phyloP scores from a whole-genome alignment of 73 alveolate species.

The Symbiodinium natans region DNA sequence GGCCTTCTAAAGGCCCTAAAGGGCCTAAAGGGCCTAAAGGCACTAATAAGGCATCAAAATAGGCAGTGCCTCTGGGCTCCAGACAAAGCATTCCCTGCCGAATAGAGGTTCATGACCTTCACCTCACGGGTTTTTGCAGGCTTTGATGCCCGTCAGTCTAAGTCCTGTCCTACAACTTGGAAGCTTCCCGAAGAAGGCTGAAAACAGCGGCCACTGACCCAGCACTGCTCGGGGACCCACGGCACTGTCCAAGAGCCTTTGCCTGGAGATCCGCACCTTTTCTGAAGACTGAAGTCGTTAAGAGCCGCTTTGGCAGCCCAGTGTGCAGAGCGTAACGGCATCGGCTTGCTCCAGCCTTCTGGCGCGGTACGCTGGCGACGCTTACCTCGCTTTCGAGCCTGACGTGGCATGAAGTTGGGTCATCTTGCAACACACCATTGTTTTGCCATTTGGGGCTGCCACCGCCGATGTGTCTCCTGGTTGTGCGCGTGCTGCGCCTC shows the following conservation, averaged over 20 bases:
- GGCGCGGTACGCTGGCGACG: slow-evolving; percentile 88
- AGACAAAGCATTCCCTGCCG: slow-evolving; percentile 46
- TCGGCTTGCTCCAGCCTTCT: too few species aligned
- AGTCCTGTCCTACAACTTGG: too few species aligned
- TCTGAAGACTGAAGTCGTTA: too few species aligned
- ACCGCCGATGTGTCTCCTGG: slow-evolving; percentile 89
- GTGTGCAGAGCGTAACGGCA: too few species aligned
- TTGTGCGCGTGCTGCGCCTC: slow-evolving; percentile 93
- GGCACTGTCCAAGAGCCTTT: slow-evolving; percentile 83
- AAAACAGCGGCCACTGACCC: too few species aligned
- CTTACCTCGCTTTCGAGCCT: slow-evolving; percentile 90
- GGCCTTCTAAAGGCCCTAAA: too few species aligned
- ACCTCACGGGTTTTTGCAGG: too few species aligned
- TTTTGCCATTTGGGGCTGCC: too few species aligned
- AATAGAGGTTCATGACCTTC: slow-evolving; percentile 81
- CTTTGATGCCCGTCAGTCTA: too few species aligned
- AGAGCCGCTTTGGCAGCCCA: too few species aligned
- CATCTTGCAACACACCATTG: background rate
- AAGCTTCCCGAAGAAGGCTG: background rate
- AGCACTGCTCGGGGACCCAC: background rate
- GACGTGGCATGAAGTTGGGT: background rate
- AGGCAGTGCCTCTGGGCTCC: slow-evolving; percentile 4
- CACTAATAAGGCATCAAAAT: too few species aligned
- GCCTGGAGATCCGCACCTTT: slow-evolving; percentile 80
- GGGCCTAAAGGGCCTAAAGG: too few species aligned